Evolutionary conservation across 2,329 filamentous ascomycete species (phyloP), one percentile per base, ranked within the genome.

Genomic region (Microsporum ferrugineum): DNA sequence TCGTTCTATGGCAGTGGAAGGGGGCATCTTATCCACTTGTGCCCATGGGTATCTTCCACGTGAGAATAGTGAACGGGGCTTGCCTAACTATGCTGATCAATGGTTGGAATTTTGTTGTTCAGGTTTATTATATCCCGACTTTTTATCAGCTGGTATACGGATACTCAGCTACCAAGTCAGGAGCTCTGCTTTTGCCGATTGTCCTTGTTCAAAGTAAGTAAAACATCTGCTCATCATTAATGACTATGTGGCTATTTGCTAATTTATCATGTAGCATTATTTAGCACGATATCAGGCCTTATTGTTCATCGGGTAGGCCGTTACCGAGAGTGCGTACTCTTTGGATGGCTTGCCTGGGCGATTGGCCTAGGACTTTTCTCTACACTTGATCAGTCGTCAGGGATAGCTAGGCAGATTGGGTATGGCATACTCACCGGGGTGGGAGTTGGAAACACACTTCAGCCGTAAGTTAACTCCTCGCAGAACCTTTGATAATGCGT

Each of bases 61-160:
- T 74, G 0, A 72, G 71, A 14, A 80, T 83, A 34, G 79, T 82
- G 34, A 81, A 80, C 39, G 80, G 81, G 0, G 79, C 80, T 0
- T 82, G 79, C 62, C 64, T 83, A 17, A 82, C 79, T 14, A 82
- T 82, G 79, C 79, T 80, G 39, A 78, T 83, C 66, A 82, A 83
- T 58, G 81, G 81, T 2, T 83, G 81, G 81, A 82, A 82, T 64
- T 82, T 82, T 60, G 72, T 83, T 29, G 77, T 81, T n/a, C 81
- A 83, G 63, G 69, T 85, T 1, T 86, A 85, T 69, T 86, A 82
- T 65, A 73, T 86, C 2, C 83, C 84, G 0, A 75, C 84, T 0
- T 86, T 84, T 67, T 82, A 82, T 51, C 83, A 86, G 67, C 81
- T 84, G 60, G 80, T 80, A 1, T 76, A 78, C 27, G 70, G 71